Evolutionary conservation across 1,139 yeast species (phyloP).

Genomic region (Pichia sp.): DNA sequence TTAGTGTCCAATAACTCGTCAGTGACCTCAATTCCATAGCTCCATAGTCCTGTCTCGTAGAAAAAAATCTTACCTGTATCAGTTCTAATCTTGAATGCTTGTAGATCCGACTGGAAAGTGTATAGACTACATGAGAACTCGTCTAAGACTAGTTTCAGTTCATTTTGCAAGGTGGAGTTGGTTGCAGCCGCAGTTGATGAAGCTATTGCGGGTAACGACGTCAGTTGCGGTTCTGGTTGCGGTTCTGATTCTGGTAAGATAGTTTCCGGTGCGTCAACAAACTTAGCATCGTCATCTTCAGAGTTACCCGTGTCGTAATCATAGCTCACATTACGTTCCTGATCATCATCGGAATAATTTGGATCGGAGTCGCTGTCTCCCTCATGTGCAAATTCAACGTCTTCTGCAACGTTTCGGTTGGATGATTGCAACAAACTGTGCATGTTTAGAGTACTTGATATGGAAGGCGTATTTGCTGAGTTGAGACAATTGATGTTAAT

Average conservation of each 20-base stretch:
- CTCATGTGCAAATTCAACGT: conserved; percentile 6
- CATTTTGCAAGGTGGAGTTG: neutral
- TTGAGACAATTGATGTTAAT: conserved; percentile 15
- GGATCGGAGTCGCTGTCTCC: conserved; percentile 12
- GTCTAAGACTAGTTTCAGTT: conserved; percentile 9
- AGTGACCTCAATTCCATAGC: conserved; percentile 43
- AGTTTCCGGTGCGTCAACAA: conserved; percentile 23
- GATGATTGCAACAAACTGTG: conserved; percentile 4
- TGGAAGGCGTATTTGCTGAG: conserved; percentile 5
- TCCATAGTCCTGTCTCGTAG: conserved; percentile 43
- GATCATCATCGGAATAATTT: conserved; percentile 1
- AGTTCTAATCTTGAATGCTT: conserved; percentile 42
- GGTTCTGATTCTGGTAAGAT: no score
- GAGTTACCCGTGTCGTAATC: conserved; percentile 14
- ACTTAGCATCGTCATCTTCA: conserved; percentile 24
- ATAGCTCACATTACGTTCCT: conserved; percentile 6
- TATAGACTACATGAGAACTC: conserved; percentile 13
- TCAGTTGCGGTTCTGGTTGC: conserved; percentile 1
- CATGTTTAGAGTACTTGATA: conserved; percentile 6
- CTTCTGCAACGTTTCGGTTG: conserved; percentile 3
- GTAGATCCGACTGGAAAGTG: conserved; percentile 47
- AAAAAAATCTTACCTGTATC: conserved; percentile 32
- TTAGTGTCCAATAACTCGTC: conserved; percentile 19
- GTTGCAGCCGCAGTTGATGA: neutral
- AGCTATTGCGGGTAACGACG: no score